phyloP scores from a whole-genome alignment of 176 grass and related monocot genomes.

The Aegilops bicornis region DNA sequence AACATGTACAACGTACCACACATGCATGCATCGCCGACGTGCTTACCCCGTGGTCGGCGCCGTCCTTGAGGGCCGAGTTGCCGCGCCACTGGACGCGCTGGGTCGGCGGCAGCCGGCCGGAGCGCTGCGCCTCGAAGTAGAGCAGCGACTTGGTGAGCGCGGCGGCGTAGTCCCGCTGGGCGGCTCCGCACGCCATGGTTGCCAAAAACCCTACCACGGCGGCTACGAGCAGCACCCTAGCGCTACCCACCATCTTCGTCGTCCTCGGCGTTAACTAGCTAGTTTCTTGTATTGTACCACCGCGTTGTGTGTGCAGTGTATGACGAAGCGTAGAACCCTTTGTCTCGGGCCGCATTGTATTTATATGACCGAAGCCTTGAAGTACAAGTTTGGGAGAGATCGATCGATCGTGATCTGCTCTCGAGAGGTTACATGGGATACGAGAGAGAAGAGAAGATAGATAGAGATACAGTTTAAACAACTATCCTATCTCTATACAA shows the following conservation, averaged over 20 bases:
- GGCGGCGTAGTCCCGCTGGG: constrained; percentile 38
- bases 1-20: not conserved
- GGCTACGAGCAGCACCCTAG: not conserved
- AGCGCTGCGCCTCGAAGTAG: constrained; percentile 79
- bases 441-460: no score
- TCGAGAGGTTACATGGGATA: no score
- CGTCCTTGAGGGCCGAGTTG: constrained; percentile 64
- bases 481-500: no score
- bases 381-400: no score
- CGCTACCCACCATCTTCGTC: not conserved
- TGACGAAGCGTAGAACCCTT: no score
- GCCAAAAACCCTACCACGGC: not conserved
- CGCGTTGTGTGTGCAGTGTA: not conserved
- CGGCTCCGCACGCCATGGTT: not conserved
- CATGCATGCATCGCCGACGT: not conserved
- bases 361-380: no score
- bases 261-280: not conserved
- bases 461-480: no score
- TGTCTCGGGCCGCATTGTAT: no score
- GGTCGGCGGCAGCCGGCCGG: constrained; percentile 49
- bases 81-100: constrained; percentile 73
- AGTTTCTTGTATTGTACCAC: not conserved
- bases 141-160: constrained; percentile 69
- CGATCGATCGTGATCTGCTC: no score
- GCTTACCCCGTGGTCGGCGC: constrained; percentile 51